phyloP scores from a whole-genome alignment of 202 grass and related monocot genomes.

The Schoenoplectus triqueter region DNA sequence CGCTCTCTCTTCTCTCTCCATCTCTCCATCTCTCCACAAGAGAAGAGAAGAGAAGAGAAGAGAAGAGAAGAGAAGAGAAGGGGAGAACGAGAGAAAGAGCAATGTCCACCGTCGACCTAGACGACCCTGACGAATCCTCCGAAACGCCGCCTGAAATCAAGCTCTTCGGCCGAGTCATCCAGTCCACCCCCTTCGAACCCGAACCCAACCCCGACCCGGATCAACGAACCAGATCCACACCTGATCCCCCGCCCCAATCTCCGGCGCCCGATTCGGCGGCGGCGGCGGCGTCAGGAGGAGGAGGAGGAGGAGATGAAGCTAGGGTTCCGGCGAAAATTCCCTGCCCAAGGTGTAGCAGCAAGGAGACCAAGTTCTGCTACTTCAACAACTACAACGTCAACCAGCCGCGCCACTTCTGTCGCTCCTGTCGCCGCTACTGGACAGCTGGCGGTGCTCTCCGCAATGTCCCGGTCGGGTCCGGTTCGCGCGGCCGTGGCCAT shows the following conservation, averaged over 20 bases:
- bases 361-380: slow-evolving; percentile 99
- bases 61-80: too few relatives aligned
- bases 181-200: not conserved
- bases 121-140: slow-evolving; percentile 4
- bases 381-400: slow-evolving; percentile 99
- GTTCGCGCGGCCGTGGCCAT: slow-evolving; percentile 48
- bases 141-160: not conserved
- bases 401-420: slow-evolving; percentile 95
- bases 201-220: not conserved
- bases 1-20: too few relatives aligned
- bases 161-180: slow-evolving; percentile 21
- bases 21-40: too few relatives aligned
- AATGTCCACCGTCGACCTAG: not conserved
- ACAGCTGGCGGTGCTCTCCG: slow-evolving; percentile 87
- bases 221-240: not conserved
- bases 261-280: not conserved
- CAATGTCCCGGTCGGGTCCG: slow-evolving; percentile 62
- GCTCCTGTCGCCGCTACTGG: slow-evolving; percentile 89
- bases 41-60: too few relatives aligned
- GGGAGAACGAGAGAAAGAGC: not conserved
- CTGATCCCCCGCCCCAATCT: not conserved
- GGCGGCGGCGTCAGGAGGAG: not conserved
- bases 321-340: slow-evolving; percentile 44
- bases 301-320: slow-evolving; percentile 24
- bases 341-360: slow-evolving; percentile 82